Evolutionary conservation across 805 yeast genomes (phyloP).

Genomic region (Schwanniomyces occidentalis): DNA sequence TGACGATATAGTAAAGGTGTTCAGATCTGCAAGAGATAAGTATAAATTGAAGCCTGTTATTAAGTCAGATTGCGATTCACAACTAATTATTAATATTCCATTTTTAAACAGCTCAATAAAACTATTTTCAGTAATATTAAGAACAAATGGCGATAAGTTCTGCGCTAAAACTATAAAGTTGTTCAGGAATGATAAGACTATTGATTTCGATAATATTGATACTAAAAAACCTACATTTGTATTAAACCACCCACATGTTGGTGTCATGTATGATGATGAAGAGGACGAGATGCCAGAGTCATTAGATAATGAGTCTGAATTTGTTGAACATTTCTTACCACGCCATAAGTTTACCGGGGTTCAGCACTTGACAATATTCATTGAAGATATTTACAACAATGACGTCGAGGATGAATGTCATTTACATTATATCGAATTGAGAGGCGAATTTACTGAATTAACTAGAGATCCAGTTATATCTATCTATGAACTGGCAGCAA

Average conservation of each 20-base stretch:
- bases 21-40: conserved; percentile 53
- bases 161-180: conserved; percentile 73
- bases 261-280: conserved; percentile 44
- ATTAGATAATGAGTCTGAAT: conserved; percentile 42
- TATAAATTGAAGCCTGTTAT: conserved; percentile 47
- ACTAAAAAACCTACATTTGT: conserved; percentile 50
- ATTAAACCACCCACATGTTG: conserved; percentile 66
- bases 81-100: conserved; percentile 74
- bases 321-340: conserved; percentile 82
- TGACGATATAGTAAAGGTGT: conserved; percentile 50
- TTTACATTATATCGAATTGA: conserved; percentile 69
- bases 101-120: conserved; percentile 70
- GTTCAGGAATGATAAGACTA: conserved; percentile 64
- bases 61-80: conserved; percentile 81
- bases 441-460: conserved; percentile 68
- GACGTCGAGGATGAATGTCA: conserved; percentile 53
- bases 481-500: conserved; percentile 87
- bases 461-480: conserved; percentile 71
- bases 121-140: conserved; percentile 67
- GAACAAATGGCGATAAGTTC: conserved; percentile 60
- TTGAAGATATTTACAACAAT: conserved; percentile 60
- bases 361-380: conserved; percentile 62
- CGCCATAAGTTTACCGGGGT: conserved; percentile 72
- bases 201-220: conserved; percentile 71
- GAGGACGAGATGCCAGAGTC: conserved; percentile 38